phyloP scores from a whole-genome alignment of 768 basidiomycete species.

The Amylocystis lapponica region DNA sequence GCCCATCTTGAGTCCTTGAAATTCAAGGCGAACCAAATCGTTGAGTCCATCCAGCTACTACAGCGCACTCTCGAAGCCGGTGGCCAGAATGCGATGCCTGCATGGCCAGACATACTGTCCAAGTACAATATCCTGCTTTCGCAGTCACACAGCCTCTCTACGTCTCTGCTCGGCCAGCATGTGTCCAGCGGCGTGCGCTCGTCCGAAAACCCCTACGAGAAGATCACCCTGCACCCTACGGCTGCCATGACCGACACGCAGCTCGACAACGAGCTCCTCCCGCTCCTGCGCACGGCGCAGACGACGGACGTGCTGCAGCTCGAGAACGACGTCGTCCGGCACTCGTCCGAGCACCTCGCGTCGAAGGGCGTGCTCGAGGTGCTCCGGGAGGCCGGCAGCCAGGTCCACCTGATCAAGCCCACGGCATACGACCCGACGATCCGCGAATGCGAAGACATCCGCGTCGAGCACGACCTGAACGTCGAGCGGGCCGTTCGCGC shows the following conservation, averaged over 20 bases:
- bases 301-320: conserved; percentile 67
- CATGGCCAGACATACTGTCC: conserved; percentile 83
- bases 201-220: conserved; percentile 48
- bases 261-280: conserved; percentile 68
- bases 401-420: conserved; percentile 24
- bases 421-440: conserved; percentile 53
- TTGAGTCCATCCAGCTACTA: conserved; percentile 66
- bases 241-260: conserved; percentile 53
- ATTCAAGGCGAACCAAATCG: conserved; percentile 74
- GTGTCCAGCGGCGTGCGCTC: conserved; percentile 10
- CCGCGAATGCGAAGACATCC: conserved; percentile 59
- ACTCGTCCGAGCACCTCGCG: conserved; percentile 61
- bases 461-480: conserved; percentile 65
- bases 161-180: conserved; percentile 40
- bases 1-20: conserved; percentile 71
- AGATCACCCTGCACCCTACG: conserved; percentile 54
- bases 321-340: conserved; percentile 69
- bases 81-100: conserved; percentile 55
- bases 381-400: conserved; percentile 27
- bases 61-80: conserved; percentile 59
- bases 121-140: conserved; percentile 84
- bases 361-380: conserved; percentile 23
- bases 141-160: conserved; percentile 75
- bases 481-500: conserved; percentile 77
- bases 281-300: conserved; percentile 73